phyloP scores from a whole-genome alignment of 495 filamentous ascomycete species.

The Penicillium herquei region DNA sequence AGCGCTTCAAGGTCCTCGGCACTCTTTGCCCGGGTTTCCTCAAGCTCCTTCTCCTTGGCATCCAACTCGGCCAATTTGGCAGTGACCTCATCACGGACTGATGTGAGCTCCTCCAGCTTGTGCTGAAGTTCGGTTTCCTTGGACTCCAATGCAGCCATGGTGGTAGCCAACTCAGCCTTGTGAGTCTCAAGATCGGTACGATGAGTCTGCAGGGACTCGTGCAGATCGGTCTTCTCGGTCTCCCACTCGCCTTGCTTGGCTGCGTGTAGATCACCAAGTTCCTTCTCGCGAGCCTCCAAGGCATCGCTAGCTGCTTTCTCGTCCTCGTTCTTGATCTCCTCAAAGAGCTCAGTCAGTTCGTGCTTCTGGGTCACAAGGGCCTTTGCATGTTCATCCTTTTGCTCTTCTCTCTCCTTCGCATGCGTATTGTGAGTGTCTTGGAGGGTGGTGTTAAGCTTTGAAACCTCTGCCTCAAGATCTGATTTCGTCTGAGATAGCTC shows the following conservation, averaged over 20 bases:
- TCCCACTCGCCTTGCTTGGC: constrained; percentile 42
- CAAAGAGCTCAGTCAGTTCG: constrained; percentile 46
- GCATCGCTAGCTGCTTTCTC: constrained; percentile 41
- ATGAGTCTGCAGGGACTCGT: constrained; percentile 38
- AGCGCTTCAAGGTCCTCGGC: constrained; percentile 18
- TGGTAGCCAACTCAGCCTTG: constrained; percentile 35
- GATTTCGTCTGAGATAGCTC: constrained; percentile 37
- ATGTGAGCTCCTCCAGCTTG: constrained; percentile 31
- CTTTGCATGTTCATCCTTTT: constrained; percentile 40
- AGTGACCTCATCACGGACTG: constrained; percentile 28
- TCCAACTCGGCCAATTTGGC: constrained; percentile 19
- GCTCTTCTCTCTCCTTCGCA: constrained; percentile 34
- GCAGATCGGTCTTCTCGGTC: constrained; percentile 41
- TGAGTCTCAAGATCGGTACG: constrained; percentile 35
- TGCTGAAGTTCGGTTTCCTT: constrained; percentile 25
- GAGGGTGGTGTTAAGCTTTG: constrained; percentile 48
- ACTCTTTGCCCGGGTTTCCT: constrained; percentile 24
- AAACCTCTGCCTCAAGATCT: constrained; percentile 51
- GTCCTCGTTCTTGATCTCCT: constrained; percentile 49
- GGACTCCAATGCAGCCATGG: constrained; percentile 25
- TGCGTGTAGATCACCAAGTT: constrained; percentile 38
- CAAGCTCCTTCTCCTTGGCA: constrained; percentile 27
- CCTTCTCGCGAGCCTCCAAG: constrained; percentile 40
- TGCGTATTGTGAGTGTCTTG: constrained; percentile 39
- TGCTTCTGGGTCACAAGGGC: constrained; percentile 41